Percentiles rank a stretch among this genome's conserved stretches.
phyloP scores from a whole-genome alignment of 345 rosid species.

The Reutealis trisperma region DNA sequence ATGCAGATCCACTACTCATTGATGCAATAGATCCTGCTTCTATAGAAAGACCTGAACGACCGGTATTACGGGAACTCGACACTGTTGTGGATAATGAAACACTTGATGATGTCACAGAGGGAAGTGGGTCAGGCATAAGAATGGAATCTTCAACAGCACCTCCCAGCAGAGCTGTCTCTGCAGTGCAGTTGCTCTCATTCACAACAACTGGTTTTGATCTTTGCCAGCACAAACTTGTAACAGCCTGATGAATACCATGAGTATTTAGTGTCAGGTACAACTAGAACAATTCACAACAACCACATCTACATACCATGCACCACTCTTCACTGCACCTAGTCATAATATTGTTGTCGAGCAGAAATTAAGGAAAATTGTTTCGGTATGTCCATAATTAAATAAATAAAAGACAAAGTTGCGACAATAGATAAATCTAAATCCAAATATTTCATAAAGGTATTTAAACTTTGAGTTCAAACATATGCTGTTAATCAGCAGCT shows the following conservation, averaged over 20 bases:
- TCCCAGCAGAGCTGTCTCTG: constrained; percentile 94
- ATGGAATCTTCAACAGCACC: constrained; percentile 81
- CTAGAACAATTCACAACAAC: constrained; percentile 1
- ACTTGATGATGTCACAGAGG: constrained; percentile 60
- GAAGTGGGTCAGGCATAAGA: constrained; percentile 97
- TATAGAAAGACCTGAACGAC: constrained; percentile 37
- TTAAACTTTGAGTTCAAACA: background rate
- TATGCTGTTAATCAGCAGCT: background rate
- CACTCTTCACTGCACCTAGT: too few species aligned
- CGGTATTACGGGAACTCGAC: constrained; percentile 47
- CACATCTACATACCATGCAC: background rate
- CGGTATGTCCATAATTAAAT: background rate
- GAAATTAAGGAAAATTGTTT: background rate
- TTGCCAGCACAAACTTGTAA: constrained; percentile 97
- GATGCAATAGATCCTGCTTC: constrained; percentile 43
- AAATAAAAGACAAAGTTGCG: background rate
- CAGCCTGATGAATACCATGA: constrained; percentile 58
- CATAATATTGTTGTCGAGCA: background rate
- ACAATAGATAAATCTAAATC: too few species aligned
- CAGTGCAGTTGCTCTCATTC: constrained; percentile 71
- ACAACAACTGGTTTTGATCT: constrained; percentile 85
- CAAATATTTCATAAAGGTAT: background rate
- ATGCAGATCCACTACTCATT: constrained; percentile 37
- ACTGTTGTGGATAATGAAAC: constrained; percentile 51
- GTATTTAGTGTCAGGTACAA: constrained; percentile 26